These are phyloP conservation scores for Jaltomata sinuosa DNA, from an alignment of 257 asterid species.

Conservation along the genomic window DNA sequence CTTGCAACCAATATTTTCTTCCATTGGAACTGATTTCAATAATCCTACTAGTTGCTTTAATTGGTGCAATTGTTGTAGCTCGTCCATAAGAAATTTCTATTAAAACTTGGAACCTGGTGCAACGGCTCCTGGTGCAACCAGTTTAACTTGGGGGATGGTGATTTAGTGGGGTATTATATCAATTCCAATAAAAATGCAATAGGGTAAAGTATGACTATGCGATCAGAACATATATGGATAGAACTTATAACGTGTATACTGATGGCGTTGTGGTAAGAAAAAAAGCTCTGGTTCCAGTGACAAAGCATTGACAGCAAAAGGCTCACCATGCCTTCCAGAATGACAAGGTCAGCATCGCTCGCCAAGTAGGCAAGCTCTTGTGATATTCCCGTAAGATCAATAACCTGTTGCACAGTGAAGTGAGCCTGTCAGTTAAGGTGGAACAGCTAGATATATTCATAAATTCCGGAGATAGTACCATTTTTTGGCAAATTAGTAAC, in stretches of 20 bases:
- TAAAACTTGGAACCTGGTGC: not conserved
- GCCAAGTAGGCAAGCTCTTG: constrained; percentile 91
- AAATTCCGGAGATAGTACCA: not conserved
- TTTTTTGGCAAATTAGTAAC: not conserved
- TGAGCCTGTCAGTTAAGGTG: not conserved
- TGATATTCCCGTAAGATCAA: constrained; percentile 78
- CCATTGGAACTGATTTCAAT: not conserved
- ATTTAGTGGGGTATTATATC: not conserved
- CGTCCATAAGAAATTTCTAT: not conserved
- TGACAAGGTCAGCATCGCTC: constrained; percentile 83
- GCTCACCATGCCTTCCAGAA: constrained; percentile 94
- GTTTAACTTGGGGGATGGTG: not conserved
- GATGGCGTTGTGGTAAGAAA: not conserved
- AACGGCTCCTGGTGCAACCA: not conserved
- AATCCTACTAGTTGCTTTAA: not conserved
- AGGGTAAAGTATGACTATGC: not conserved
- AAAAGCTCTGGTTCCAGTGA: not conserved
- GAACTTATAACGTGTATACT: not conserved
- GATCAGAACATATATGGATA: not conserved
- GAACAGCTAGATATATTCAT: not conserved
- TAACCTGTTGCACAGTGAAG: constrained; percentile 37
- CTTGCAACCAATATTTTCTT: not conserved
- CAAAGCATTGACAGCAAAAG: not conserved
- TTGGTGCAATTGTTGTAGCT: not conserved
- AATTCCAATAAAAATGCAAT: not conserved